phyloP scores from a whole-genome alignment of 257 asterid species.

The Datura wrightii region DNA sequence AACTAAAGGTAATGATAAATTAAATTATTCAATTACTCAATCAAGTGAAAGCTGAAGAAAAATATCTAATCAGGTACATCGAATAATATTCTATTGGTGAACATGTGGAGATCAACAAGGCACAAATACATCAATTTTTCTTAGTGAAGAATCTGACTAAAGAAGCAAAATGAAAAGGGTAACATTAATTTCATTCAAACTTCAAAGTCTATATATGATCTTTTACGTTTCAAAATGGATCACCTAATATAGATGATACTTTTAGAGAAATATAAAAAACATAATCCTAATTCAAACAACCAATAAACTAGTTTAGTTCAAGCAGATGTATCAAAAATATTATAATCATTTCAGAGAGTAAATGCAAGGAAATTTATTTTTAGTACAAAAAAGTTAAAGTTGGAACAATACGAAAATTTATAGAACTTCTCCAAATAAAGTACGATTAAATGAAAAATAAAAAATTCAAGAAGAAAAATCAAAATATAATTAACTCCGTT shows the following conservation, averaged over 20 bases:
- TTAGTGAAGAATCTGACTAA: background rate
- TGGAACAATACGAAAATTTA: too few relatives aligned
- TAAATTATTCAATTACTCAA: background rate
- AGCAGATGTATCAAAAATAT: background rate
- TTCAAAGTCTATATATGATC: too few relatives aligned
- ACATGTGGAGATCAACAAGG: background rate
- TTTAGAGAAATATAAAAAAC: background rate
- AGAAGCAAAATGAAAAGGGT: background rate
- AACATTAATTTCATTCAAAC: too few relatives aligned
- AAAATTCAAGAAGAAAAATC: too few relatives aligned
- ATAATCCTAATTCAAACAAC: too few relatives aligned
- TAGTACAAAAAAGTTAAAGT: too few relatives aligned
- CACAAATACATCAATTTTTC: background rate
- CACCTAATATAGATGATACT: background rate
- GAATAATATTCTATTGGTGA: background rate
- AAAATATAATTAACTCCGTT: too few relatives aligned
- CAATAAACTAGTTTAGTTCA: background rate
- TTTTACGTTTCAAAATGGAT: background rate
- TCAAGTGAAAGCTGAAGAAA: background rate
- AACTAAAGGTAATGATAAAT: background rate
- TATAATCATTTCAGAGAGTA: background rate
- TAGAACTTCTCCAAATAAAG: too few relatives aligned
- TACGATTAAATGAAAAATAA: too few relatives aligned
- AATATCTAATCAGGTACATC: background rate
- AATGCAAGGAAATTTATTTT: too few relatives aligned